A percentile compares a stretch with the other conserved stretches of the same genome.
Evolutionary conservation across 352 stramenopile species (phyloP).

Genomic region (Saprolegnia diclina): DNA sequence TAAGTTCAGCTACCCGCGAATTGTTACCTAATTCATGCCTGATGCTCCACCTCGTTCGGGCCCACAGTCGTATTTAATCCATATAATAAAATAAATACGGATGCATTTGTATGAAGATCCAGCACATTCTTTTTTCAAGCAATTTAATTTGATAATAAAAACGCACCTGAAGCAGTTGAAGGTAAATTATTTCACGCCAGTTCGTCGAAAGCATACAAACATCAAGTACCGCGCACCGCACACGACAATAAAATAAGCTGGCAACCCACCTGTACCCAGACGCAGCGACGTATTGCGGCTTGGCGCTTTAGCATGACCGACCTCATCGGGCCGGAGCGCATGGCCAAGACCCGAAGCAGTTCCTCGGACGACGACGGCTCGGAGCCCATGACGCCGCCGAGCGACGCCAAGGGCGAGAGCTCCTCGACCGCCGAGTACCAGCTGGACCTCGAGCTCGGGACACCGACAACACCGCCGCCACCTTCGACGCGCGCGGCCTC

Average conservation of each 20-base stretch:
- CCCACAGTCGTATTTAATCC: background rate
- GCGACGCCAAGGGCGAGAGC: background rate
- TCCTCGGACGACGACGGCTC: background rate
- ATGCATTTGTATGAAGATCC: background rate
- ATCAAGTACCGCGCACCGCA: background rate
- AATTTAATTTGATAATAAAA: slow-evolving; percentile 10
- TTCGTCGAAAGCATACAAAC: background rate
- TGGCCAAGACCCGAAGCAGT: background rate
- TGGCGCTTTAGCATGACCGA: background rate
- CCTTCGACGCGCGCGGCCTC: background rate
- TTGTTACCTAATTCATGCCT: no score
- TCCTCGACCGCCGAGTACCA: slow-evolving; percentile 11
- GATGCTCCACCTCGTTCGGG: background rate
- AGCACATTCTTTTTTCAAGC: slow-evolving; percentile 1
- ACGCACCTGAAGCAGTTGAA: no score
- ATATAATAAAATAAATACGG: background rate
- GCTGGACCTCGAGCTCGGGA: slow-evolving; percentile 21
- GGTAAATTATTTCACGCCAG: background rate
- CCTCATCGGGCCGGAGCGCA: background rate
- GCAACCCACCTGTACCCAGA: no score
- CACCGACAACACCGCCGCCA: background rate
- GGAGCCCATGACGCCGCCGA: slow-evolving; percentile 1
- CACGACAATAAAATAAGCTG: background rate
- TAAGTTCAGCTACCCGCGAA: no score
- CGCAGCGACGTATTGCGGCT: background rate